Evolutionary conservation across 306 rosid species (phyloP), one percentile per base, ranked within the genome.

Genomic region (Vicia villosa): DNA sequence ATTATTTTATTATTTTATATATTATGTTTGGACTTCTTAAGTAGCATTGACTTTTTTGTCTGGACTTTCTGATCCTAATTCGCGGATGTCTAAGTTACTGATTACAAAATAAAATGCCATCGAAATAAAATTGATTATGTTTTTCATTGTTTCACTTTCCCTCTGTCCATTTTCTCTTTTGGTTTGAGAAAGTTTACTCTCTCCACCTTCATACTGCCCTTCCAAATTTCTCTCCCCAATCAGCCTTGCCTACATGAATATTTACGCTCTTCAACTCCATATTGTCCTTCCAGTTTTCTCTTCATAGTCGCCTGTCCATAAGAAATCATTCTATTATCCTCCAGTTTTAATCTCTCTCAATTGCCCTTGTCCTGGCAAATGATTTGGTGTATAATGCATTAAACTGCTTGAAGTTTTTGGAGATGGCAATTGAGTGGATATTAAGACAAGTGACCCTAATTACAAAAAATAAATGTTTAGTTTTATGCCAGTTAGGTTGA

Each of bases 11-110:
- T n/a, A n/a, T n/a, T 28, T 45, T 34, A 22, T 45, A 5, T 30
- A 47, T 32, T 43, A 41, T 30, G 38, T 76, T 50, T 75, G 69
- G 50, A 52, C 40, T 77, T 40, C 7, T 1, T 30, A n/a, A 19
- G 30, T 69, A 8, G 43, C 34, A n/a, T 63, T 69, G 13, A 40
- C 46, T 58, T 17, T 3, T 60, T 30, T 50, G 51, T 38, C 20
- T 63, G 30, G 55, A 36, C 34, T 19, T 38, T 66, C 68, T 72
- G 56, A 60, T 55, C 32, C 8, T 43, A 46, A 26, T 41, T 51
- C 15, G 7, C 11, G 32, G 51, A 38, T 57, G 24, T 61, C 56
- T 51, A 17, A 60, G 64, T 50, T 66, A 15, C 36, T 17, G 14
- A 17, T 67, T 66, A 16, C 41, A 38, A 30, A 40, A 21, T 43